phyloP scores from a whole-genome alignment of 2,329 filamentous ascomycete species.

The Sclerotinia nivalis region DNA sequence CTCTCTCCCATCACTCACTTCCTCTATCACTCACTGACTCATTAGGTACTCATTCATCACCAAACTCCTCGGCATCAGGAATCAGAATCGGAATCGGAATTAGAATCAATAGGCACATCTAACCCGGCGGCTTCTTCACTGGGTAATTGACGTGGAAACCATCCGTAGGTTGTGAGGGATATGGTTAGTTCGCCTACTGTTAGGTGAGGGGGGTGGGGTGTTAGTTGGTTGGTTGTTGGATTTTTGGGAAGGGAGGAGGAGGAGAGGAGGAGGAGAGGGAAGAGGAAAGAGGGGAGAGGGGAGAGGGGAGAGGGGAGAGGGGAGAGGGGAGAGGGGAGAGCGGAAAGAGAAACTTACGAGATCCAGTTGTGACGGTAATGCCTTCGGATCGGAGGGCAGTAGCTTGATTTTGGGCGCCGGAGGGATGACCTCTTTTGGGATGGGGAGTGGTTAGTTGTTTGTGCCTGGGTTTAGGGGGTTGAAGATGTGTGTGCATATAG shows the following conservation, averaged over 20 bases:
- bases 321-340: background rate
- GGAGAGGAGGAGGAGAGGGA: background rate
- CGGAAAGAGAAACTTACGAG: background rate
- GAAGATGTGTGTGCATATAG: too few relatives aligned
- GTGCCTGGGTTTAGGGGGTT: too few relatives aligned
- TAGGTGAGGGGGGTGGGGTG: background rate
- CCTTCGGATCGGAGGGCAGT: slow-evolving; percentile 42
- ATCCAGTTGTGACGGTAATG: slow-evolving; percentile 40
- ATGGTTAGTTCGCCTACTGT: slow-evolving; percentile 41
- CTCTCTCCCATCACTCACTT: background rate
- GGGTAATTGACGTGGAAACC: slow-evolving; percentile 46
- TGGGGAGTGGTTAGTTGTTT: background rate
- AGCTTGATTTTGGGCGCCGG: slow-evolving; percentile 43
- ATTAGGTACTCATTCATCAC: too few relatives aligned
- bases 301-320: background rate
- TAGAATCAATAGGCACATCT: slow-evolving; percentile 28
- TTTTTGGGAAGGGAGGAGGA: background rate
- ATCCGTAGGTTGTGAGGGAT: slow-evolving; percentile 43
- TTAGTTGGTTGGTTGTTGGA: background rate
- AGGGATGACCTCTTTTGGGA: slow-evolving; percentile 37
- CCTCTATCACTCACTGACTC: background rate
- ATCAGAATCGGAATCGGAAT: slow-evolving; percentile 28
- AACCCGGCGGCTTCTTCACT: slow-evolving; percentile 37
- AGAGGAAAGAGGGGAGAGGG: too few relatives aligned
- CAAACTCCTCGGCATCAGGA: background rate